Evolutionary conservation across 1,139 yeast species (phyloP), one percentile per base, ranked within the genome.

Genomic region (Protomyces arabidopsidicola): DNA sequence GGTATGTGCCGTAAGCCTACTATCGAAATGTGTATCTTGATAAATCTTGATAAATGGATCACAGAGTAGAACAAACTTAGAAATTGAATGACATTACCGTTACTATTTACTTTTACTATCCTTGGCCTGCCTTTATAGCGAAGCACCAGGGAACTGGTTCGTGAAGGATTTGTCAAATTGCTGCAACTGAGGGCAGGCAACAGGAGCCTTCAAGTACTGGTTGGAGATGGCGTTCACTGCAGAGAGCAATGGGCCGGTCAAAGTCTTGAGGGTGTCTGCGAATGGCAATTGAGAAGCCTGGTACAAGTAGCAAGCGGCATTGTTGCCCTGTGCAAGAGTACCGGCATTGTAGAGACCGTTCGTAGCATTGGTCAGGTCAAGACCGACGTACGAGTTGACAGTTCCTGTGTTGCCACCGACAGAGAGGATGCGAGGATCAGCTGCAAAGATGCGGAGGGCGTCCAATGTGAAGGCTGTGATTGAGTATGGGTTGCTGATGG

Each of bases 321-420:
- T 42, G 48, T 42, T 42, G 48, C 48, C 48, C 12, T 42, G 48
- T n/a, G 48, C 48, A n/a, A 42, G 22, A 4, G 48, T 42, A 10
- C 22, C 48, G 24, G 48, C 48, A 12, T 42, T 42, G 48, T 16
- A 42, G 6, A 42, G 12, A 42, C 48, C 48, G 14, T 42, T 42
- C 9, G 48, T 42, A 12, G 48, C 48, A 12, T 42, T 18, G 22
- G 48, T 42, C 22, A 42, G 10, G 48, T 42, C 48, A 42, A 42
- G 48, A 42, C 48, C 48, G 27, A 42, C 48, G 5, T 42, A 42
- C 24, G 48, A 42, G 27, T 42, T 42, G 48, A 18, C 24, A 5
- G 48, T 42, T n/a, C 48, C 48, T 10, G 48, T 42, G 48, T 42
- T 42, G 48, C 48, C 48, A 16, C 48, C 48, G 10, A 42, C 48